phyloP scores from a whole-genome alignment of 768 basidiomycete species.

The Coprinopsis sp. region DNA sequence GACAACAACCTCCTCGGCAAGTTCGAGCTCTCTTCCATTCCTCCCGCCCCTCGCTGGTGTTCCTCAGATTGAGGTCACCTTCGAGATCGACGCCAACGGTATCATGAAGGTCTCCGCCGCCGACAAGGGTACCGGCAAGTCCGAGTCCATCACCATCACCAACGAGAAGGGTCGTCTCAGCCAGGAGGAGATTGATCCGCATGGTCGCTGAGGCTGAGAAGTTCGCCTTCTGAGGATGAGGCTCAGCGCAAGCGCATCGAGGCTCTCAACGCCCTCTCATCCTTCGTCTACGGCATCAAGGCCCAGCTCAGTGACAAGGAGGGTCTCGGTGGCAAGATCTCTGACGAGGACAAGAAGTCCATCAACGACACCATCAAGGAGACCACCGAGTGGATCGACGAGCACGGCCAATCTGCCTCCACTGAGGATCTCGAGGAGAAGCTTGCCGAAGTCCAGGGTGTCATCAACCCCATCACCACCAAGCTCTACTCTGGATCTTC shows the following conservation, averaged over 20 bases:
- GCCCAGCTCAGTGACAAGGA: slow-evolving; percentile 81
- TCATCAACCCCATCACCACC: slow-evolving; percentile 81
- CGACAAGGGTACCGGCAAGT: slow-evolving; percentile 93
- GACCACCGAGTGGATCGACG: slow-evolving; percentile 88
- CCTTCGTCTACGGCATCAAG: slow-evolving; percentile 85
- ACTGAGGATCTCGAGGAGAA: slow-evolving; percentile 93
- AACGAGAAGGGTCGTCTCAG: slow-evolving; percentile 93
- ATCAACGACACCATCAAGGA: slow-evolving; percentile 82
- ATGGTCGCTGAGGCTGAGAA: slow-evolving; percentile 95
- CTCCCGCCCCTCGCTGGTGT: slow-evolving; percentile 95
- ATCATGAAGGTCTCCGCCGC: slow-evolving; percentile 92
- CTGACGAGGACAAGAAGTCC: slow-evolving; percentile 78
- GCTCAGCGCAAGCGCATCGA: slow-evolving; percentile 80
- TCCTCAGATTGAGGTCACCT: slow-evolving; percentile 95
- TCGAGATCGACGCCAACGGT: slow-evolving; percentile 93
- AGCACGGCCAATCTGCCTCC: slow-evolving; percentile 67
- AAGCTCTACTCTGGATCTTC: slow-evolving; percentile 59
- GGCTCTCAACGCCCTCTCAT: slow-evolving; percentile 75
- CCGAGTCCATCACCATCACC: slow-evolving; percentile 87
- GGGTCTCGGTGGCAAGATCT: slow-evolving; percentile 86
- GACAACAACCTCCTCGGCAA: slow-evolving; percentile 98
- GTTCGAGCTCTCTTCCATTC: slow-evolving; percentile 90
- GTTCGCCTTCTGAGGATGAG: slow-evolving; percentile 77
- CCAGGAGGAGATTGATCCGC: slow-evolving; percentile 88
- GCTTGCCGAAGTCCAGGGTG: slow-evolving; percentile 68